Conservation (phyloP, 2,329 filamentous ascomycete species). For the Trichoderma sp. region DNA sequence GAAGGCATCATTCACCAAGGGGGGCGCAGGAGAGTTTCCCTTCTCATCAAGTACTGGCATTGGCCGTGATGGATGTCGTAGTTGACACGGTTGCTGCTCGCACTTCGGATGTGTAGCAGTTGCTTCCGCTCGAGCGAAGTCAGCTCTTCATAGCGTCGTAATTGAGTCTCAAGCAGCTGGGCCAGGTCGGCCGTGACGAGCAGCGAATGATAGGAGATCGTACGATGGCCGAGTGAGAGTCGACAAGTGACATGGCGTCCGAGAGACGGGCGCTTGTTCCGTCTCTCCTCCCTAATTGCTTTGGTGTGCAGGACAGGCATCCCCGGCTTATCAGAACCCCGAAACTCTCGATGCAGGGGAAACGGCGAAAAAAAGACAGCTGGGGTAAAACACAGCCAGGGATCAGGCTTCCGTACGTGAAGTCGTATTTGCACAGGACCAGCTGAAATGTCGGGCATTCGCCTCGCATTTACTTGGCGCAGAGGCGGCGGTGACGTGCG, state of each 20-base stretch:
- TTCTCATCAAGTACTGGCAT: not conserved
- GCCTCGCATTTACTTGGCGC: not conserved
- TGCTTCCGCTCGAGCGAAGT: slow-evolving; percentile 7
- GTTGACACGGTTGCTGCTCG: no score
- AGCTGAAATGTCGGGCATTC: slow-evolving; percentile 19
- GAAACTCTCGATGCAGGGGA: slow-evolving; percentile 9
- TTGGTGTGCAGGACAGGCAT: slow-evolving; percentile 4
- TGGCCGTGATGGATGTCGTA: not conserved
- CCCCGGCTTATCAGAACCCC: slow-evolving; percentile 14
- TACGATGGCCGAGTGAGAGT: slow-evolving; percentile 8
- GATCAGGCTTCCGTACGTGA: not conserved
- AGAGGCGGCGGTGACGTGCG: not conserved
- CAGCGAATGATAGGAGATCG: not conserved
- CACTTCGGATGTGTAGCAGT: not conserved
- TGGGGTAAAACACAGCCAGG: slow-evolving; percentile 22
- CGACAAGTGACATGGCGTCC: not conserved
- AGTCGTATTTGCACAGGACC: slow-evolving; percentile 8
- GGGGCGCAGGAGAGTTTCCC: slow-evolving; percentile 14
- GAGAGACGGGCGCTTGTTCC: slow-evolving; percentile 8
- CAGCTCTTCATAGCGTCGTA: not conserved
- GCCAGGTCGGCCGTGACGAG: not conserved
- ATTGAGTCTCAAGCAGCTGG: not conserved
- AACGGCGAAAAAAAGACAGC: not conserved
- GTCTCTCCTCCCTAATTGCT: not conserved
- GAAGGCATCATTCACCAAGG: slow-evolving; percentile 4